Base-by-base conservation (phyloP, 257 asterid genomes). In the Paulownia fortunei region DNA sequence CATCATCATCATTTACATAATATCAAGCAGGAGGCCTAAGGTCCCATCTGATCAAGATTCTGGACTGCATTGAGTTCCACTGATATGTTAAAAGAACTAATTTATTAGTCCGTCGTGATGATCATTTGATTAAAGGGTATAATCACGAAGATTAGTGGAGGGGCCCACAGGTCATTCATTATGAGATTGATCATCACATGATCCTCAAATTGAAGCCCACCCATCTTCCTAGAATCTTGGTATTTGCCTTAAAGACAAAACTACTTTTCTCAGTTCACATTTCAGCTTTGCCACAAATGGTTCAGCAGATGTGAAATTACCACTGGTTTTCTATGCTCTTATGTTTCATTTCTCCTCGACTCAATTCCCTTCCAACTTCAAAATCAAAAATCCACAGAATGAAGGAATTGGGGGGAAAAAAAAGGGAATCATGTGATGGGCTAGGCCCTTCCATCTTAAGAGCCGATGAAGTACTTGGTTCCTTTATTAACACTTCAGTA, bases 21-120 rank as follows among this genome's bases (percentile, higher is more conserved):
- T 51, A 51, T 18, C 1, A 2, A 44, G 4, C n/a, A 7, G 8
- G 44, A 37, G 44, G 44, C 0, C n/a, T 27, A 30, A 60, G 67
- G 67, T 60, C 67, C 42, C 42, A 60, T 30, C 67, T 30, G 42
- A 60, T 60, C 42, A 60, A 60, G 42, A 60, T 60, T 30, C 67
- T 60, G 16, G 42, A 16, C 42, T 23, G 18, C 37, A 58, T 60
- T 27, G 15, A 56, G 63, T 23, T 56, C 63, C 16, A 23, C 63
- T n/a, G 56, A 49, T 15, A 49, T 49, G 30, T 55, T n/a, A 4
- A 55, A 6, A 21, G 37, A 18, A 51, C 24, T 58, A 9, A 58
- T 58, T 24, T 11, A 26, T 27, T 60, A 60, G 4, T 13, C 41
- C 67, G 30, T 13, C 11, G 11, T 9, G 18, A 27, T 60, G 1